A percentile compares a stretch with the other conserved stretches of the same genome.
Conservation (phyloP, 345 rosid genomes). For the Salix dunnii region DNA sequence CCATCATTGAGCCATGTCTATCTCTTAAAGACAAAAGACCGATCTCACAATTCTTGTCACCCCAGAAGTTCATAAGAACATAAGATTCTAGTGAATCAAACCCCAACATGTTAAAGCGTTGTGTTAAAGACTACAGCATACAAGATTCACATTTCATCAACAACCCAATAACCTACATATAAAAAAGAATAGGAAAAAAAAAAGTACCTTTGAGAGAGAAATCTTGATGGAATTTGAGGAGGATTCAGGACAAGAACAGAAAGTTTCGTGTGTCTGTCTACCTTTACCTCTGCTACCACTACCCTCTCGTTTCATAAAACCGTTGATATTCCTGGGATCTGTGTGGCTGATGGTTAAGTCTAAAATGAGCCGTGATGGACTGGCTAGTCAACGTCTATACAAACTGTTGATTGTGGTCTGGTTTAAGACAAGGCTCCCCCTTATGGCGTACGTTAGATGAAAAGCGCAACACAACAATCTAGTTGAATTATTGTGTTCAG, state of each 20-base stretch:
- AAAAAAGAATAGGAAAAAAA: background rate
- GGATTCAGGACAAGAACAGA: background rate
- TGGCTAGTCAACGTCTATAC: background rate
- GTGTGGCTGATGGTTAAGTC: background rate
- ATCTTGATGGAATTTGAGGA: background rate
- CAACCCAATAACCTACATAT: background rate
- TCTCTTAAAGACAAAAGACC: background rate
- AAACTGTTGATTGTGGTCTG: background rate
- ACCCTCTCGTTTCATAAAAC: slow-evolving; percentile 3
- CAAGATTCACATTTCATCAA: background rate
- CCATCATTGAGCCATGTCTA: background rate
- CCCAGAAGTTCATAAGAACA: background rate
- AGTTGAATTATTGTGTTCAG: slow-evolving; percentile 13
- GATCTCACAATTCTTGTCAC: background rate
- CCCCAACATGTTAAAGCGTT: background rate
- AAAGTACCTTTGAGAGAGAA: slow-evolving; percentile 2
- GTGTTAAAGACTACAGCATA: background rate
- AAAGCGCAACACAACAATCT: background rate
- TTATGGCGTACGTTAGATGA: background rate
- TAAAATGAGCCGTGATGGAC: slow-evolving; percentile 1
- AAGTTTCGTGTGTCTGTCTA: background rate
- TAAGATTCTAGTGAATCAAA: background rate
- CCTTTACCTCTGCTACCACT: background rate
- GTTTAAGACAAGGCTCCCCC: background rate
- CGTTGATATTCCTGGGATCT: slow-evolving; percentile 17